These are phyloP conservation scores for Aegilops longissima DNA, from an alignment of 176 grass and related monocot species.

Conservation along the genomic window DNA sequence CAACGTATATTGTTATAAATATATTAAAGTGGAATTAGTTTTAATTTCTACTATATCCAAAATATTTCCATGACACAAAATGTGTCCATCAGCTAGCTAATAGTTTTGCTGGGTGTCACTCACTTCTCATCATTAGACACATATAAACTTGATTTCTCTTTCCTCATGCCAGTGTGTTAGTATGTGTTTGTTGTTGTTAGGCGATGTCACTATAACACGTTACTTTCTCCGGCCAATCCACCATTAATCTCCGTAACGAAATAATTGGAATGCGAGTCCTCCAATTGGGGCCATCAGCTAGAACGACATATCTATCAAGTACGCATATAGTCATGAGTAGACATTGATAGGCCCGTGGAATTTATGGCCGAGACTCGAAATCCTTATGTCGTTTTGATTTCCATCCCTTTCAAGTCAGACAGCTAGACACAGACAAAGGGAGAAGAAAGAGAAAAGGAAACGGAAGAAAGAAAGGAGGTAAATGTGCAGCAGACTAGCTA, in stretches of 20 bases:
- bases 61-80: no score
- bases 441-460: no score
- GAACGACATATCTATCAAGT: conserved; percentile 14
- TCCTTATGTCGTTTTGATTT: conserved; percentile 15
- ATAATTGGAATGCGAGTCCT: conserved; percentile 10
- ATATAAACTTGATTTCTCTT: no score
- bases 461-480: no score
- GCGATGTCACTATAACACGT: not conserved
- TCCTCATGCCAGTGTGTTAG: no score
- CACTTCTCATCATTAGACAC: not conserved
- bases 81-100: no score
- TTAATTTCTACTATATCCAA: no score
- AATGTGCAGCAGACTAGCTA: no score
- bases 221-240: not conserved
- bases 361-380: conserved; percentile 12
- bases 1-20: no score
- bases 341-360: conserved; percentile 13
- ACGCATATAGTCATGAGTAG: conserved; percentile 21
- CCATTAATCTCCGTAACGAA: not conserved
- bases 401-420: conserved; percentile 21
- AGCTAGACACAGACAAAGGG: no score
- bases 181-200: not conserved
- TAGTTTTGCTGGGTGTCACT: not conserved
- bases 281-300: conserved; percentile 12
- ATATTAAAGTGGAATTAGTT: no score